Conservation (phyloP, 1,284 basidiomycete species). For the Prillingera fragicola region DNA sequence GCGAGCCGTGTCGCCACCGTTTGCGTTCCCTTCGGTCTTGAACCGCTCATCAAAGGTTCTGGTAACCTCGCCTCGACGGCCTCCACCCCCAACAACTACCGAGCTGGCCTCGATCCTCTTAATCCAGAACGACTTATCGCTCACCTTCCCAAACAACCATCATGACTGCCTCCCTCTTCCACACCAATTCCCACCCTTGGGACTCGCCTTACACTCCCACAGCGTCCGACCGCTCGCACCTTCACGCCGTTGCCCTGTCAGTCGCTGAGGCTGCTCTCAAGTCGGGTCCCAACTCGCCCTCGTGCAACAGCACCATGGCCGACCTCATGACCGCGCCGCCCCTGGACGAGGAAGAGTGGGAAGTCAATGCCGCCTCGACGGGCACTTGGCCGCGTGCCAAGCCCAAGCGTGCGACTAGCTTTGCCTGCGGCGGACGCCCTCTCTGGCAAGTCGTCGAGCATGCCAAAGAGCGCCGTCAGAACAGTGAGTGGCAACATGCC, state of each 20-base stretch:
- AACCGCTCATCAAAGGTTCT: slow-evolving; percentile 11
- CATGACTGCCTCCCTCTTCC: slow-evolving; percentile 23
- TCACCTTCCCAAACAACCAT: slow-evolving; percentile 5
- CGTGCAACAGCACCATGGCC: slow-evolving; percentile 15
- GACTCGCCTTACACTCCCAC: slow-evolving; percentile 12
- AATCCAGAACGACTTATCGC: not conserved
- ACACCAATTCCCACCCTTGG: slow-evolving; percentile 3
- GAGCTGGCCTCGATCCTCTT: slow-evolving; percentile 10
- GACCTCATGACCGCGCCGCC: slow-evolving; percentile 7
- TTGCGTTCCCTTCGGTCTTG: not conserved
- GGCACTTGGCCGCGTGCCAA: slow-evolving; percentile 6
- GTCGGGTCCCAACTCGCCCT: slow-evolving; percentile 39
- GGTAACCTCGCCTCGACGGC: slow-evolving; percentile 19
- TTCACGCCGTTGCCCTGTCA: slow-evolving; percentile 37
- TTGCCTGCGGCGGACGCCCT: slow-evolving; percentile 17
- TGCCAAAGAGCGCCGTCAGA: slow-evolving; percentile 33
- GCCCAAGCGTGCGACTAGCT: slow-evolving; percentile 10
- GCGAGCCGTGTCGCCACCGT: too few relatives aligned
- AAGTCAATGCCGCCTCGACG: not conserved
- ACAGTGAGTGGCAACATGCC: too few relatives aligned
- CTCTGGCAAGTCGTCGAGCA: slow-evolving; percentile 40
- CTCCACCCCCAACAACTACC: not conserved
- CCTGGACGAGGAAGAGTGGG: not conserved
- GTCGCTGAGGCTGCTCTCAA: slow-evolving; percentile 43
- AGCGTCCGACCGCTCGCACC: slow-evolving; percentile 33